phyloP scores from a whole-genome alignment of 495 filamentous ascomycete genomes.

The Bombardia bombarda region DNA sequence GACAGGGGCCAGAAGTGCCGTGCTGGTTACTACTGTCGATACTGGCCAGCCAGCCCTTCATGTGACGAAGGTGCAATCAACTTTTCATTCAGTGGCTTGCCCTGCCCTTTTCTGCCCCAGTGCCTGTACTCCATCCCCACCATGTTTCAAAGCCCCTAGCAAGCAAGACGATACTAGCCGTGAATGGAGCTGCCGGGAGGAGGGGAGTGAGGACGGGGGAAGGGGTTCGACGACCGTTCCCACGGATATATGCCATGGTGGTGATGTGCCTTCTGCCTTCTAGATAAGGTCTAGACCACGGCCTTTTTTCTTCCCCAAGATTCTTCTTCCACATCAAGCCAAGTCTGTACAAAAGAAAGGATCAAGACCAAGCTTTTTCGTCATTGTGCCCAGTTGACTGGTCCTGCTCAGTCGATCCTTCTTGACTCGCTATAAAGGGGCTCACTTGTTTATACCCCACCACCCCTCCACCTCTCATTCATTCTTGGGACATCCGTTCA shows the following conservation, averaged over 20 bases:
- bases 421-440: too few relatives aligned
- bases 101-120: conserved; percentile 11
- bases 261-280: conserved; percentile 4
- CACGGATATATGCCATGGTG: conserved; percentile 12
- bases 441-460: too few relatives aligned
- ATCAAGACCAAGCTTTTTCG: too few relatives aligned
- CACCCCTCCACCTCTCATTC: too few relatives aligned
- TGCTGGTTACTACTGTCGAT: conserved; percentile 11
- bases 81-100: conserved; percentile 14
- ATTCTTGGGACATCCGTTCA: too few relatives aligned
- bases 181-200: conserved; percentile 10
- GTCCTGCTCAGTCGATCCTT: too few relatives aligned
- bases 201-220: too few relatives aligned
- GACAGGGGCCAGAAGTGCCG: conserved; percentile 19
- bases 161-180: background rate
- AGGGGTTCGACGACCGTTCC: too few relatives aligned
- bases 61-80: conserved; percentile 26
- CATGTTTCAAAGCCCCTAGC: conserved; percentile 5
- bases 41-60: conserved; percentile 17
- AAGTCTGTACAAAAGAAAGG: too few relatives aligned
- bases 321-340: background rate
- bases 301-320: background rate
- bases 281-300: too few relatives aligned
- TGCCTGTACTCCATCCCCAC: conserved; percentile 10
- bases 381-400: too few relatives aligned